Evolutionary conservation across 2,329 filamentous ascomycete species (phyloP).

Genomic region (Calycina marina): DNA sequence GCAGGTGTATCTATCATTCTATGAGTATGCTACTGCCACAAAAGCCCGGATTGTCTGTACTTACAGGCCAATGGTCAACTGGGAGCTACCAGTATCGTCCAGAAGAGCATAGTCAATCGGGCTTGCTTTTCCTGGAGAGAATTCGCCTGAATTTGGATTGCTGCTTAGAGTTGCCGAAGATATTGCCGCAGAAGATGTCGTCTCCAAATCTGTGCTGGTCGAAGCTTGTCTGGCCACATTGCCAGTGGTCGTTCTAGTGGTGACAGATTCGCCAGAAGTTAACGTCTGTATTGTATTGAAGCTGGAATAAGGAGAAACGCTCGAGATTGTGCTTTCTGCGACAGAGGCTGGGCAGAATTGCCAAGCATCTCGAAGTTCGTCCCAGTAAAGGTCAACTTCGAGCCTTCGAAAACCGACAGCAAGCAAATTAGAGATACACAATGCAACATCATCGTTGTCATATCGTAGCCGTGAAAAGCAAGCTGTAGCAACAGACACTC

Average conservation of each 20-base stretch:
- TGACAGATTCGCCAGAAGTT: slow-evolving; percentile 1
- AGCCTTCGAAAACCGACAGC: slow-evolving; percentile 42
- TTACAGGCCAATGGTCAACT: slow-evolving; percentile 32
- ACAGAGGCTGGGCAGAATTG: slow-evolving; percentile 36
- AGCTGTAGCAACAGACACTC: slow-evolving; percentile 38
- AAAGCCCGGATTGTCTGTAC: slow-evolving; percentile 18
- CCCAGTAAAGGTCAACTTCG: slow-evolving; percentile 50
- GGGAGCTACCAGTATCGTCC: slow-evolving; percentile 14
- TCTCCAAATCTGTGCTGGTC: neutral
- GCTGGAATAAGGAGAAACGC: slow-evolving; percentile 17
- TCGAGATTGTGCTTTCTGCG: slow-evolving; percentile 9
- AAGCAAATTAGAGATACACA: slow-evolving; percentile 48
- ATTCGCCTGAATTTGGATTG: slow-evolving; percentile 1
- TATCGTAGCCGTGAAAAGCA: slow-evolving; percentile 43
- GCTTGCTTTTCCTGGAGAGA: slow-evolving; percentile 11
- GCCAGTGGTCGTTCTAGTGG: slow-evolving; percentile 1
- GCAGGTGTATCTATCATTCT: slow-evolving; percentile 28
- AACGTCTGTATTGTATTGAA: slow-evolving; percentile 1
- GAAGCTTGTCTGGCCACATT: neutral
- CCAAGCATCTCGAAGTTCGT: slow-evolving; percentile 36
- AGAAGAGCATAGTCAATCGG: slow-evolving; percentile 9
- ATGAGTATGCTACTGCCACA: neutral
- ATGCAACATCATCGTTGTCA: slow-evolving; percentile 32
- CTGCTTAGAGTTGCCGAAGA: slow-evolving; percentile 1
- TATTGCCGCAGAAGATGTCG: neutral